These are phyloP conservation scores for Kluyveromyces starmeri DNA, from an alignment of 805 yeast species.

Conservation along the genomic window DNA sequence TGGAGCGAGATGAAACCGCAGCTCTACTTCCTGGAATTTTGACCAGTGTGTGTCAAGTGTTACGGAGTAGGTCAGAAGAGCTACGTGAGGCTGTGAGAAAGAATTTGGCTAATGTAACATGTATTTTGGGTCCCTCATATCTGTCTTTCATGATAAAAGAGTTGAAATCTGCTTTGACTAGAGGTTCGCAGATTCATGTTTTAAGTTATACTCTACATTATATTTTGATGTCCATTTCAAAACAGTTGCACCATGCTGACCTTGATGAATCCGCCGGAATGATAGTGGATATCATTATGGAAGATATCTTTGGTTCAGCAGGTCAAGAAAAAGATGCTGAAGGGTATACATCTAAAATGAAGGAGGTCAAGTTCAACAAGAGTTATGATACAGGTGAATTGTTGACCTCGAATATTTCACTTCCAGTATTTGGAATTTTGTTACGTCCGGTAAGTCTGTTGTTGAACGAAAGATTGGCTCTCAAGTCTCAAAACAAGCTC, in stretches of 20 bases:
- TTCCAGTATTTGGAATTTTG: conserved; percentile 47
- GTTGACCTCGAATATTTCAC: conserved; percentile 52
- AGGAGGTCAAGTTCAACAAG: conserved; percentile 83
- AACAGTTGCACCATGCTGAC: conserved; percentile 52
- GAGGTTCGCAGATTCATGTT: conserved; percentile 92
- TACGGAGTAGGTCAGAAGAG: conserved; percentile 79
- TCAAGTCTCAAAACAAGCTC: conserved; percentile 62
- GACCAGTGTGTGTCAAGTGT: conserved; percentile 79
- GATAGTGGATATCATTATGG: conserved; percentile 72
- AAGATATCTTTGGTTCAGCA: conserved; percentile 83
- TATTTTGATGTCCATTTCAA: conserved; percentile 47
- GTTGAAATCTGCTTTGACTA: conserved; percentile 62
- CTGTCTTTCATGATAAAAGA: conserved; percentile 70
- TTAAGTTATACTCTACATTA: conserved; percentile 81
- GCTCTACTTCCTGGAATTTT: conserved; percentile 69
- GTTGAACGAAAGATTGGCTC: conserved; percentile 52
- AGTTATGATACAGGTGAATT: conserved; percentile 83
- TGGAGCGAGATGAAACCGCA: conserved; percentile 47
- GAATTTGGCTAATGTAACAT: conserved; percentile 55
- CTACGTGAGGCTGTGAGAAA: conserved; percentile 80
- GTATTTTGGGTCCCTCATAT: conserved; percentile 62
- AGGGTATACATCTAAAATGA: conserved; percentile 76
- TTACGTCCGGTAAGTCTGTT: conserved; percentile 61
- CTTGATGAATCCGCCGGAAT: conserved; percentile 56
- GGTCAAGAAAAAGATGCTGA: conserved; percentile 94